Percentiles rank a stretch among this genome's conserved stretches.
Conservation (phyloP, 1,139 yeast species). For the Geotrichum cucujoidarum region DNA sequence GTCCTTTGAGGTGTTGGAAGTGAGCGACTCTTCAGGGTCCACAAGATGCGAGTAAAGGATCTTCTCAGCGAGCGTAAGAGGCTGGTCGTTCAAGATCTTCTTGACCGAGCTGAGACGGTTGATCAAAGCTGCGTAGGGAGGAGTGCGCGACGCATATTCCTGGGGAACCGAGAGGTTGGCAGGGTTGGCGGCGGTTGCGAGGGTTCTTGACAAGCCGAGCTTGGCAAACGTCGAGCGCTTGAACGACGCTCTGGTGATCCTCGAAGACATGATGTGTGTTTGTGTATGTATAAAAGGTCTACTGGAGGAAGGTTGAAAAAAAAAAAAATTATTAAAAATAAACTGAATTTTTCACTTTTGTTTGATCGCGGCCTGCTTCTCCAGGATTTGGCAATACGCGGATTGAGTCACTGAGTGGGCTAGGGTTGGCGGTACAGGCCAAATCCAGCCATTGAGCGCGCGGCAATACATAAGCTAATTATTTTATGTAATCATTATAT, state of each 20-base stretch:
- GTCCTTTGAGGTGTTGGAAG: constrained; percentile 50
- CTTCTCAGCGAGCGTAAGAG: constrained; percentile 93
- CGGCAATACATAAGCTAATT: too few species aligned
- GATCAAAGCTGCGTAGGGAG: constrained; percentile 78
- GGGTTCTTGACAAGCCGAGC: not conserved
- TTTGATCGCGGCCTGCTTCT: too few species aligned
- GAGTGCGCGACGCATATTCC: constrained; percentile 64
- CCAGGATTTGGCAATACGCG: too few species aligned
- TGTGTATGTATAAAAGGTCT: too few species aligned
- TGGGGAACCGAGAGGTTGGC: constrained; percentile 47
- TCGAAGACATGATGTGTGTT: not conserved
- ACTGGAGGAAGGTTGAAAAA: too few species aligned
- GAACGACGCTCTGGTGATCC: constrained; percentile 3
- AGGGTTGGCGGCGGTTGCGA: constrained; percentile 12
- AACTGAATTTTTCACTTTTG: not conserved
- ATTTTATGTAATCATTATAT: not conserved
- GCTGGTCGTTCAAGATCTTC: constrained; percentile 58
- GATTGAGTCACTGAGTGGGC: too few species aligned
- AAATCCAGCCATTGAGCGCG: too few species aligned
- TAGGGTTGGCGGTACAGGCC: too few species aligned
- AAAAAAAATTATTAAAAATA: too few species aligned
- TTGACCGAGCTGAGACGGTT: constrained; percentile 60
- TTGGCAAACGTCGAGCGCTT: constrained; percentile 3
- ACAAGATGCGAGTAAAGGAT: constrained; percentile 93
- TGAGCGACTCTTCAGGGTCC: constrained; percentile 78